phyloP scores from a whole-genome alignment of 2,329 filamentous ascomycete genomes.

The Cryoendolithus antarcticus region DNA sequence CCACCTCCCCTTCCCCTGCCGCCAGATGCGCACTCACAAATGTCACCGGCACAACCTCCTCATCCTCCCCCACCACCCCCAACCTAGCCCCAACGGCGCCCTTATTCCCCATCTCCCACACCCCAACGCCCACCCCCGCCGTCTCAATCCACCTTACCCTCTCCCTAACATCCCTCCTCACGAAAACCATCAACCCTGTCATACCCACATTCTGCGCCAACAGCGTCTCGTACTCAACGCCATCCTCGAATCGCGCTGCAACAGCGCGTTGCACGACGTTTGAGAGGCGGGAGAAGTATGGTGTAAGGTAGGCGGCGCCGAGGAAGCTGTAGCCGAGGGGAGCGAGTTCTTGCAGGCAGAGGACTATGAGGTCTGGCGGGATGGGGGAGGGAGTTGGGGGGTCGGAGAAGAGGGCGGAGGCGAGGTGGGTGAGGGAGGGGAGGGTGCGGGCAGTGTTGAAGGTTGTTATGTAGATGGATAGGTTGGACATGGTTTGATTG shows the following conservation, averaged over 20 bases:
- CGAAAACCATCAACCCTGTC: constrained; percentile 81
- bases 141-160: constrained; percentile 55
- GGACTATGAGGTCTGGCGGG: constrained; percentile 54
- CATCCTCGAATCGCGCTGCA: constrained; percentile 46
- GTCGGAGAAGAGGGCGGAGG: constrained; percentile 41
- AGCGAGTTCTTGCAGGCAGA: constrained; percentile 75
- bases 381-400: constrained; percentile 29
- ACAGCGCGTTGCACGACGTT: constrained; percentile 39
- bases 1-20: constrained; percentile 68
- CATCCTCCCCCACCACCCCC: constrained; percentile 40
- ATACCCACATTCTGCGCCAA: constrained; percentile 68
- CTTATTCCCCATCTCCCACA: constrained; percentile 89
- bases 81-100: constrained; percentile 74
- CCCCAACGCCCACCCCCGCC: constrained; percentile 74
- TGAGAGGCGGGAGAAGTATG: constrained; percentile 63
- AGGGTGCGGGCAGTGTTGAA: constrained; percentile 75
- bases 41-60: constrained; percentile 51
- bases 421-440: constrained; percentile 59
- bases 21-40: constrained; percentile 84
- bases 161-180: constrained; percentile 45
- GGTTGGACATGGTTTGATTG: constrained; percentile 21
- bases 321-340: constrained; percentile 77
- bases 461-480: constrained; percentile 68
- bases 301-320: constrained; percentile 63
- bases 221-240: constrained; percentile 54